Conservation (phyloP, 208 protist genomes). For the Naegleria fowleri region DNA sequence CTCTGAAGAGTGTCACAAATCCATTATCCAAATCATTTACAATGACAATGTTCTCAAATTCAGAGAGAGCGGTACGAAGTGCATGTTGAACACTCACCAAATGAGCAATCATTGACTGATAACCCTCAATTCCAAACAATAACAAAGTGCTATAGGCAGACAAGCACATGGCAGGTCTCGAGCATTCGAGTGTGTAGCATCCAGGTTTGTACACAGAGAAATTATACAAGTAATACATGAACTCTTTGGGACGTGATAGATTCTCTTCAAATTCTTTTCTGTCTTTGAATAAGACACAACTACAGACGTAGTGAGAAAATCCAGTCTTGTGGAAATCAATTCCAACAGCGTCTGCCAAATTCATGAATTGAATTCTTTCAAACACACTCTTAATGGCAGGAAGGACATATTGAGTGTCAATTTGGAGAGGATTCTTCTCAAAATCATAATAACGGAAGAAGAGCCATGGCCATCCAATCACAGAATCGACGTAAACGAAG, state of each 20-base stretch:
- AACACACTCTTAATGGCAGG: not conserved
- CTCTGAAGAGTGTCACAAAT: not conserved
- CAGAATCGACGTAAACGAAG: not conserved
- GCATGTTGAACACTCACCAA: not conserved
- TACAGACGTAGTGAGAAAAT: not conserved
- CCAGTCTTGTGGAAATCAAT: conserved; percentile 5
- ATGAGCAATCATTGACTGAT: not conserved
- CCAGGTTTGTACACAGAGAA: not conserved
- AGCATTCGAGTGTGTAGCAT: not conserved
- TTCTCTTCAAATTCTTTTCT: not conserved
- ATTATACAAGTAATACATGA: not conserved
- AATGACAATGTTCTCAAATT: not conserved
- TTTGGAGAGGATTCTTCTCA: not conserved
- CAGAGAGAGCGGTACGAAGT: not conserved
- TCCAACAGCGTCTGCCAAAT: not conserved
- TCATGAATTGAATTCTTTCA: not conserved
- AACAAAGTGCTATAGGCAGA: not conserved
- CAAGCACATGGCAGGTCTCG: not conserved
- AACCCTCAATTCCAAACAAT: not conserved
- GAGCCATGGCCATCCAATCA: not conserved
- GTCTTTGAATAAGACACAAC: not conserved
- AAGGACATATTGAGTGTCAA: not conserved
- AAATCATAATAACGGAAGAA: not conserved
- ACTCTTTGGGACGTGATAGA: not conserved
- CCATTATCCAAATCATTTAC: not conserved